phyloP scores from a whole-genome alignment of 495 filamentous ascomycete genomes.

The Aspergillus indologenus region DNA sequence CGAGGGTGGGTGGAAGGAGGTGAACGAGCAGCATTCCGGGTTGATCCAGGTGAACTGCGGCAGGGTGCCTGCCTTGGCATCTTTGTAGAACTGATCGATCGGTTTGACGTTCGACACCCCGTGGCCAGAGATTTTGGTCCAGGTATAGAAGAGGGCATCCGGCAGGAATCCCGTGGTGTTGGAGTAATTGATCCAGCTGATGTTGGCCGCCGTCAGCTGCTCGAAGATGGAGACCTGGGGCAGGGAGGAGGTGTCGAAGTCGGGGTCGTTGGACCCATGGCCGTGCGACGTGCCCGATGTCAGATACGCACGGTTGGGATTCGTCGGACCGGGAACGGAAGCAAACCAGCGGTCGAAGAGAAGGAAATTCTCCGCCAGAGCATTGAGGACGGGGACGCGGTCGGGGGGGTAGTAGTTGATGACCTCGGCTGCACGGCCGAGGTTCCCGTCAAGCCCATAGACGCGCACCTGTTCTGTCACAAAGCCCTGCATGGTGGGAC shows the following conservation, averaged over 20 bases:
- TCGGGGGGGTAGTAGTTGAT: slow-evolving; percentile 50
- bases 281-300: slow-evolving; percentile 49
- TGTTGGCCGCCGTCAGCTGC: slow-evolving; percentile 38
- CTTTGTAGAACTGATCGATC: slow-evolving; percentile 36
- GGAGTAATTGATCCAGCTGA: slow-evolving; percentile 52
- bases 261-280: slow-evolving; percentile 45
- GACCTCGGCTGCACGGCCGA: slow-evolving; percentile 39
- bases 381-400: slow-evolving; percentile 42
- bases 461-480: slow-evolving; percentile 43
- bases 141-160: slow-evolving; percentile 38
- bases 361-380: slow-evolving; percentile 48
- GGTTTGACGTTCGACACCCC: slow-evolving; percentile 32
- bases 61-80: slow-evolving; percentile 39
- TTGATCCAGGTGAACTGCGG: slow-evolving; percentile 52
- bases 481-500: slow-evolving; percentile 40
- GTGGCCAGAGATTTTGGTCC: slow-evolving; percentile 36
- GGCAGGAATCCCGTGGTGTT: slow-evolving; percentile 40
- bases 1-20: slow-evolving; percentile 48
- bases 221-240: slow-evolving; percentile 50
- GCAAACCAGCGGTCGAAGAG: slow-evolving; percentile 51
- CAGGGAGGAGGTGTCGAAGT: slow-evolving; percentile 40
- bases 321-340: slow-evolving; percentile 45
- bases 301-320: slow-evolving; percentile 49
- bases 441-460: slow-evolving; percentile 31
- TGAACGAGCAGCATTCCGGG: slow-evolving; percentile 50